These are phyloP conservation scores for Hyparrhenia diplandra DNA, from an alignment of 176 grass and related monocot species.

Conservation along the genomic window DNA sequence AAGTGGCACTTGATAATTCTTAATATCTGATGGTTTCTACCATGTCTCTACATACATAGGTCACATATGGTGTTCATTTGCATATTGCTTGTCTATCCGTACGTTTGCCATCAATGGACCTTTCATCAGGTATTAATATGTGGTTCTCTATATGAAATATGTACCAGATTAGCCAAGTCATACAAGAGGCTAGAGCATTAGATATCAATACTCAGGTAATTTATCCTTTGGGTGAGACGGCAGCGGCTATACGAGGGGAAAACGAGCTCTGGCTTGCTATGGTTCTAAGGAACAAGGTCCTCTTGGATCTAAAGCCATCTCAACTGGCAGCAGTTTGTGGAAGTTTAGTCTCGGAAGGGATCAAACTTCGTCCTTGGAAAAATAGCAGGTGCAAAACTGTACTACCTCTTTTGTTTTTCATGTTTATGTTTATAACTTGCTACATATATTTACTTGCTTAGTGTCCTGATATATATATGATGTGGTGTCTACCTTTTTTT, in stretches of 20 bases:
- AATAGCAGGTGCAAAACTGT: conserved; percentile 55
- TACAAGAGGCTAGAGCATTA: conserved; percentile 90
- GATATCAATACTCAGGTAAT: conserved; percentile 88
- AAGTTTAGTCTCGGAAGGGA: conserved; percentile 98
- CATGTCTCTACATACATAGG: not conserved
- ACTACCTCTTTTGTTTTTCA: not conserved
- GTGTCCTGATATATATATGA: not conserved
- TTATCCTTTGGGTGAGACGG: conserved; percentile 94
- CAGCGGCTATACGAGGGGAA: conserved; percentile 87
- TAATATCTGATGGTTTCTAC: not conserved
- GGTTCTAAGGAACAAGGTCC: conserved; percentile 84
- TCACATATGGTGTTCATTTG: not conserved
- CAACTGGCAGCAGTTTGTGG: conserved; percentile 92
- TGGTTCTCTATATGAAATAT: conserved; percentile 22
- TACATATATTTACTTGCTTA: conserved; percentile 3
- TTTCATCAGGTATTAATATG: conserved; percentile 17
- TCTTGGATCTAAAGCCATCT: conserved; percentile 89
- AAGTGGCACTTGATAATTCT: not conserved
- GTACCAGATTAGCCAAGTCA: conserved; percentile 88
- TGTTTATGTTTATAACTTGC: not conserved
- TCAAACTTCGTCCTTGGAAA: conserved; percentile 95
- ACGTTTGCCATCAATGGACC: not conserved
- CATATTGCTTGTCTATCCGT: conserved; percentile 4
- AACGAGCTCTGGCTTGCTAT: conserved; percentile 97
- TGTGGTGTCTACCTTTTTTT: not conserved